Evolutionary conservation across 108 stramenopile genomes (phyloP), one percentile per base, ranked within the genome.

Genomic region (Cyclostephanos tholiformis): DNA sequence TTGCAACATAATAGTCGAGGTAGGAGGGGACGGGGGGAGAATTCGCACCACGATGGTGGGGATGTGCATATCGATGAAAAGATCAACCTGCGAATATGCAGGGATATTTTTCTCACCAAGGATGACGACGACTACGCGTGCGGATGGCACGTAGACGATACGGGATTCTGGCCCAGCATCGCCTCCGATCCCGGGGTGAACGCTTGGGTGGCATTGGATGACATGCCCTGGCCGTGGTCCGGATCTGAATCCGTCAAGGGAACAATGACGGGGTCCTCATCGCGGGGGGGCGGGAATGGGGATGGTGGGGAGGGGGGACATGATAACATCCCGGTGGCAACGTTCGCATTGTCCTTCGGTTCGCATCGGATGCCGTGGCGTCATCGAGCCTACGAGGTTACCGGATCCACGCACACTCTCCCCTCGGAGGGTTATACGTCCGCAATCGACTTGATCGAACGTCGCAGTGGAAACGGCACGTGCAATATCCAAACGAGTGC

Each of bases 141-240:
- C 26, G 79, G 74, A 0, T 80, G 79, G 79, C 79, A 80, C 38
- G 79, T 80, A 13, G 79, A 80, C 44, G 79, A 76, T 35, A 61
- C 46, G 30, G 63, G 53, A 1, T 76, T 80, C 22, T 80, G 79
- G 79, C 79, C 79, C 9, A 69, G 51, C 1, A 61, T 75, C 62
- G 36, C 65, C 7, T 32, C 67, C 5, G 67, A 66, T 30, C 32
- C 49, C 12, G 79, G 79, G 3, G 74, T 80, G 17, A 76, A 80
- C 70, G 79, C 64, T 2, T 80, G 79, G 79, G 59, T 80, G 27
- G 74, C 79, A 23, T 36, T 80, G 9, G 79, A 80, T 43, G 58
- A 75, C 0, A 80, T 80, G 44, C 79, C 74, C 0, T 63, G 56
- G 53, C 38, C 74, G 79, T 13, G 74, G 73, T 22, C 69, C 16